phyloP scores from a whole-genome alignment of 2,329 filamentous ascomycete species.

The Neospermospora avenae region DNA sequence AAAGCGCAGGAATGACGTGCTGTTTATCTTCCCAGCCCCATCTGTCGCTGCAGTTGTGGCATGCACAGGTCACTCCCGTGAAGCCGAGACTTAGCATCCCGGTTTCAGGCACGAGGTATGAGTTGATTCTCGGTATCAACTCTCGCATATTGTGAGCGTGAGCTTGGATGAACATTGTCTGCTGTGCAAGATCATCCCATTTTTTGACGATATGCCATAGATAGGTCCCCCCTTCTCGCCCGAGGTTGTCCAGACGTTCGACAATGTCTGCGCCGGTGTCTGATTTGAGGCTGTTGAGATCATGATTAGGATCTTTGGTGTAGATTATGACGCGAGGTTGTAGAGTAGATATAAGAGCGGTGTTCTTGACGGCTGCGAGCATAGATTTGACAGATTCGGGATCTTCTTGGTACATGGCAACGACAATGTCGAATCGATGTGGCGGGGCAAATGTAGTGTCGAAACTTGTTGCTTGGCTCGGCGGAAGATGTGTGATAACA shows the following conservation, averaged over 20 bases:
- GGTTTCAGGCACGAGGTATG: slow-evolving; percentile 42
- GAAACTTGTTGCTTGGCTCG: slow-evolving; percentile 10
- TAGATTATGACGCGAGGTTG: slow-evolving; percentile 28
- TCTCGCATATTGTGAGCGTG: slow-evolving; percentile 41
- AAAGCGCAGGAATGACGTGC: slow-evolving; percentile 37
- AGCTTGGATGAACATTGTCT: slow-evolving; percentile 48
- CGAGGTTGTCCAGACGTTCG: slow-evolving; percentile 38
- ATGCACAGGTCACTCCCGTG: slow-evolving; percentile 37
- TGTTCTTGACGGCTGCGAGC: slow-evolving; percentile 24
- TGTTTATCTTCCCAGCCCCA: slow-evolving; percentile 40
- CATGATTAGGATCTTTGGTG: slow-evolving; percentile 24
- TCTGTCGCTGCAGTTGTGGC: slow-evolving; percentile 39
- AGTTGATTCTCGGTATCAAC: slow-evolving; percentile 38
- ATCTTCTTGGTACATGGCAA: slow-evolving; percentile 29
- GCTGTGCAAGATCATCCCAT: slow-evolving; percentile 43
- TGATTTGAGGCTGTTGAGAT: slow-evolving; percentile 20
- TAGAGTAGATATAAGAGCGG: slow-evolving; percentile 20
- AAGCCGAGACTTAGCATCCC: slow-evolving; percentile 46
- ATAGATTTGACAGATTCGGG: slow-evolving; percentile 20
- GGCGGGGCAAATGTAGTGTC: slow-evolving; percentile 20
- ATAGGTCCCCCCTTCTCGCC: slow-evolving; percentile 47
- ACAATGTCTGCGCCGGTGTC: slow-evolving; percentile 27
- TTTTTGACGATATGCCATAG: slow-evolving; percentile 43
- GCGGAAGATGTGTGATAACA: slow-evolving; percentile 9
- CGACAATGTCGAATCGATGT: slow-evolving; percentile 31